Evolutionary conservation across 441 rosid species (phyloP), one percentile per base, ranked within the genome.

Genomic region (Croton setiger): DNA sequence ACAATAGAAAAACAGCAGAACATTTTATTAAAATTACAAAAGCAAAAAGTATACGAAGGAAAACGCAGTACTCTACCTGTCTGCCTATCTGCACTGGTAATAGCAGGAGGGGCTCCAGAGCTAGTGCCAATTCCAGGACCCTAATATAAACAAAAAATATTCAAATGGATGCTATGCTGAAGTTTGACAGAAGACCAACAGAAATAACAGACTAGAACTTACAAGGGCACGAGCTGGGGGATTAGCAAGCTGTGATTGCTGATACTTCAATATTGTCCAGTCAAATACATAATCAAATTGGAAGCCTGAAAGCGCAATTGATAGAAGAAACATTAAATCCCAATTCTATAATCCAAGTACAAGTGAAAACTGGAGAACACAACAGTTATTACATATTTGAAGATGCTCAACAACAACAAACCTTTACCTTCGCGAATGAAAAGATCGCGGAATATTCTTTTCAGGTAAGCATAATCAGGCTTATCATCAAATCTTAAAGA

Each of bases 201-300:
- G 3, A 61, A 39, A 37, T 5, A 48, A 69, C 14, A 35, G 15
- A 51, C 37, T n/a, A 57, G 36, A 27, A 70, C 86, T 86, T 79
- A 83, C 93, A 60, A 80, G 61, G 62, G 89, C 86, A 75, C 90
- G 93, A 36, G 92, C 69, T 51, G 96, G 87, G 57, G 96, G 89
- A 75, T 91, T 85, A 17, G 93, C 85, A 69, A 89, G 77, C 71
- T 92, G 98, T 53, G 98, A 87, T 73, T 95, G 98, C 83, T 92
- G 98, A 76, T 92, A 92, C 85, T 92, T 95, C 83, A 95, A 74
- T 68, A 95, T 92, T 33, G 96, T 91, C 98, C 98, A 94, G 75
- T 94, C 99, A 82, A 90, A 95, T 5, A 95, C 97, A 67, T 94
- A 88, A 78, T 94, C 99, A 76, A 89, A 91, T 78, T 95, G 98